These are phyloP conservation scores for Naganishia randhawae DNA, from an alignment of 768 basidiomycete species.

Conservation along the genomic window DNA sequence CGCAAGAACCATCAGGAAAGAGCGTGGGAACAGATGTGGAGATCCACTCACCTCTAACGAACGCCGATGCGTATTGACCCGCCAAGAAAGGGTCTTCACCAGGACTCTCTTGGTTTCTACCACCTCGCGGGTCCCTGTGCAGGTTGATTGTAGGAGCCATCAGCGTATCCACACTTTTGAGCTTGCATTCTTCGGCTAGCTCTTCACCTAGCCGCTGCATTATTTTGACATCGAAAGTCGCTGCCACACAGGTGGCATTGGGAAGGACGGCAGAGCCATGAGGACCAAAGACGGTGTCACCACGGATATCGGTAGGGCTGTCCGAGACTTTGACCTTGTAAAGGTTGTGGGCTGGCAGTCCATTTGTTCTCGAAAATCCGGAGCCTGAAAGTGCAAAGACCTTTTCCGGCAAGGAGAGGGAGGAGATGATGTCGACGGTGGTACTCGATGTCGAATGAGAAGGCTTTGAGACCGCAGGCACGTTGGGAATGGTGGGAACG, in stretches of 20 bases:
- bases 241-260: conserved; percentile 18
- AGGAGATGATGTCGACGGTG: conserved; percentile 6
- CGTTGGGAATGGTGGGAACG: background rate
- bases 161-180: conserved; percentile 19
- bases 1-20: conserved; percentile 63
- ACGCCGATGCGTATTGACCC: conserved; percentile 10
- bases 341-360: conserved; percentile 17
- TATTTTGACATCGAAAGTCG: conserved; percentile 17
- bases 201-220: conserved; percentile 7
- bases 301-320: conserved; percentile 24
- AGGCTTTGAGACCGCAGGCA: conserved; percentile 1
- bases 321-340: conserved; percentile 26
- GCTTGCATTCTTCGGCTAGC: conserved; percentile 18
- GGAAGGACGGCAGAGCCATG: conserved; percentile 21
- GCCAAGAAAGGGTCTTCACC: conserved; percentile 55
- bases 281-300: conserved; percentile 22
- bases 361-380: conserved; percentile 16
- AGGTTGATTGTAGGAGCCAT: conserved; percentile 73
- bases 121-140: conserved; percentile 55
- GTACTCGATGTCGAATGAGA: background rate
- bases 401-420: conserved; percentile 25
- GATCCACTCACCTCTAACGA: conserved; percentile 7
- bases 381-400: conserved; percentile 21
- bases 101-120: conserved; percentile 62
- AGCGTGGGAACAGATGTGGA: conserved; percentile 56